Percentiles rank a stretch among this genome's conserved stretches.
Evolutionary conservation across 208 protist species (phyloP).

Genomic region (Porcisia hertigi): DNA sequence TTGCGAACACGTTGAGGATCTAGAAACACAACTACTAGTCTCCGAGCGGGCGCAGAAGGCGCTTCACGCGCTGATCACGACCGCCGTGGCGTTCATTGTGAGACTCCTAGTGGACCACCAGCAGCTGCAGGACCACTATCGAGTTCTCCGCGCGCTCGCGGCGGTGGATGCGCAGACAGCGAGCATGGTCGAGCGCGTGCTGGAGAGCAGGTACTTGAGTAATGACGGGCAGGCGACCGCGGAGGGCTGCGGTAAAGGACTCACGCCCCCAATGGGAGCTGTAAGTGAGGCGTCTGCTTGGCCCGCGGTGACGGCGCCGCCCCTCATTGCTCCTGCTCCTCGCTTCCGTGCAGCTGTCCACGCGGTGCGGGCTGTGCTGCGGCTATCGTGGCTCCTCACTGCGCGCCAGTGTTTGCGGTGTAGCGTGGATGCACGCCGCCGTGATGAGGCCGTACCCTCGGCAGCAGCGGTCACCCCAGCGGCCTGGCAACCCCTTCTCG

Average conservation of each 20-base stretch:
- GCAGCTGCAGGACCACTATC: slow-evolving; percentile 12
- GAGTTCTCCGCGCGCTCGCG: background rate
- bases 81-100: slow-evolving; percentile 3
- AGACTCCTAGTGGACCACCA: slow-evolving; percentile 1
- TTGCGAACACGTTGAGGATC: slow-evolving; percentile 24
- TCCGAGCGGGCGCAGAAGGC: slow-evolving; percentile 5
- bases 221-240: background rate
- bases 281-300: background rate
- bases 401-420: background rate
- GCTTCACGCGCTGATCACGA: slow-evolving; percentile 14
- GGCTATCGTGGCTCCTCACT: background rate
- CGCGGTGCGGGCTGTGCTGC: background rate
- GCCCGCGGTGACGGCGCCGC: background rate
- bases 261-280: background rate
- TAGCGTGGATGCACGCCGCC: background rate
- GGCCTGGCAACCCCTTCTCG: background rate
- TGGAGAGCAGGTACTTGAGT: background rate
- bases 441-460: background rate
- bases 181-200: background rate
- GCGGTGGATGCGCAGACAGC: background rate
- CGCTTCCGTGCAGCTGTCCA: background rate
- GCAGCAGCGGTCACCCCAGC: background rate
- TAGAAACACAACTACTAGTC: slow-evolving; percentile 11
- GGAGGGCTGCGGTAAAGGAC: background rate
- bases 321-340: background rate